Conservation (phyloP, 2,329 filamentous ascomycete species). For the Calonectria leucothoes region DNA sequence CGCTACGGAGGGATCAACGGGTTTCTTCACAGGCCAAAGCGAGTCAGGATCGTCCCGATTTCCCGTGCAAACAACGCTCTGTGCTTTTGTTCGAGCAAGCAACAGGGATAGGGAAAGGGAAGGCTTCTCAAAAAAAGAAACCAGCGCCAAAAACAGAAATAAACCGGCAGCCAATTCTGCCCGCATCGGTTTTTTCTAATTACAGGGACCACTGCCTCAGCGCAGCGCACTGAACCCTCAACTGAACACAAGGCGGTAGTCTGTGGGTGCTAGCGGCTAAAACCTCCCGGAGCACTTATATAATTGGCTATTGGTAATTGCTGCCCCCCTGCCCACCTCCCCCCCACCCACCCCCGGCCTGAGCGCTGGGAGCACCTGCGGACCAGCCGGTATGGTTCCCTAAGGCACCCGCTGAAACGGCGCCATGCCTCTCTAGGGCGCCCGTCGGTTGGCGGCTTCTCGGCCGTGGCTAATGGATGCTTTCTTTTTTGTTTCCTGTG, state of each 20-base stretch:
- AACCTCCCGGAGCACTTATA: no score
- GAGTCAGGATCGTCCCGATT: not conserved
- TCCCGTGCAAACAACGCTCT: not conserved
- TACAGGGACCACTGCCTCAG: constrained; percentile 3
- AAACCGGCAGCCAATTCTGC: not conserved
- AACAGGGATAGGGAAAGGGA: no score
- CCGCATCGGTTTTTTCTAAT: constrained; percentile 10
- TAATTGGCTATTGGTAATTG: no score
- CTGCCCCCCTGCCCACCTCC: not conserved
- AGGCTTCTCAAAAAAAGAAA: no score
- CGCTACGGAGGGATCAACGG: not conserved
- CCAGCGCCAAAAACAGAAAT: constrained; percentile 1
- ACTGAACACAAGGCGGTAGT: constrained; percentile 12
- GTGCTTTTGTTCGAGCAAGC: not conserved
- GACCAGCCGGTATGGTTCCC: constrained; percentile 32
- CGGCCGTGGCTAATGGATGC: not conserved
- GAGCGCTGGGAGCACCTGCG: constrained; percentile 15
- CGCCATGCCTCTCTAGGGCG: constrained; percentile 30
- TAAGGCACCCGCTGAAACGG: constrained; percentile 35
- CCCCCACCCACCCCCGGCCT: not conserved
- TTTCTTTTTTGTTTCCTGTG: not conserved
- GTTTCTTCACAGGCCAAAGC: not conserved
- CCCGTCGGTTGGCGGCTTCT: not conserved
- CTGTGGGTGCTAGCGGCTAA: not conserved
- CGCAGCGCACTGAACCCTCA: constrained; percentile 1